Evolutionary conservation across 1,284 basidiomycete genomes (phyloP).

Genomic region (Bondarzewia mesenterica): DNA sequence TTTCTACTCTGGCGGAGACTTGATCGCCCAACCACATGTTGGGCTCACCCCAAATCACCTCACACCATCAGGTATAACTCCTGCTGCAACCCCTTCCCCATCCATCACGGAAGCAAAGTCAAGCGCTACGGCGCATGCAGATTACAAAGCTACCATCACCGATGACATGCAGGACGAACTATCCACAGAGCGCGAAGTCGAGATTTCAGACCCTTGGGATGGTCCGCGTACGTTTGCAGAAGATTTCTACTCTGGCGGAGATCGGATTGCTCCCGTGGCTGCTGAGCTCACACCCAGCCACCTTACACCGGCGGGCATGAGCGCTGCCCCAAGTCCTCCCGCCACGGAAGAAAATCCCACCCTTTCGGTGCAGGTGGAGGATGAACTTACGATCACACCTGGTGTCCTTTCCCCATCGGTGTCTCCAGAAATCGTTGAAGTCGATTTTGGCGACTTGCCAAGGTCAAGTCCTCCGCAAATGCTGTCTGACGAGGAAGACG

Average conservation of each 20-base stretch:
- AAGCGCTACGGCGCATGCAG: too few relatives aligned
- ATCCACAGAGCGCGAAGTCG: slow-evolving; percentile 9
- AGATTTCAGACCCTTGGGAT: slow-evolving; percentile 41
- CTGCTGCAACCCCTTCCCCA: too few relatives aligned
- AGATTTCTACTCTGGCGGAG: slow-evolving; percentile 38
- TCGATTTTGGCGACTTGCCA: background rate
- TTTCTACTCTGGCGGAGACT: slow-evolving; percentile 33
- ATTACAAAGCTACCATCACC: too few relatives aligned
- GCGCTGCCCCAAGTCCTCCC: slow-evolving; percentile 6
- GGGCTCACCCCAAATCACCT: too few relatives aligned
- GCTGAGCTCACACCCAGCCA: slow-evolving; percentile 11
- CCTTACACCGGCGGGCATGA: slow-evolving; percentile 9
- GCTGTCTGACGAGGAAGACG: background rate
- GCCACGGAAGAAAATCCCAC: slow-evolving; percentile 3
- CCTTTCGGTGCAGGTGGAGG: background rate
- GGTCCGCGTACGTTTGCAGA: slow-evolving; percentile 43
- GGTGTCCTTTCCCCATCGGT: slow-evolving; percentile 6
- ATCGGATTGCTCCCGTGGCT: slow-evolving; percentile 13
- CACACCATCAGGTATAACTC: too few relatives aligned
- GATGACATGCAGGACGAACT: too few relatives aligned
- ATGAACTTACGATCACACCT: slow-evolving; percentile 7
- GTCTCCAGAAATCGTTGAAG: slow-evolving; percentile 1
- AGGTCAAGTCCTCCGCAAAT: background rate
- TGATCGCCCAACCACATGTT: slow-evolving; percentile 9
- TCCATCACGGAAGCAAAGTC: too few relatives aligned